These are phyloP conservation scores for Tuctoria greenei DNA, from an alignment of 176 grass and related monocot genomes.

Conservation along the genomic window DNA sequence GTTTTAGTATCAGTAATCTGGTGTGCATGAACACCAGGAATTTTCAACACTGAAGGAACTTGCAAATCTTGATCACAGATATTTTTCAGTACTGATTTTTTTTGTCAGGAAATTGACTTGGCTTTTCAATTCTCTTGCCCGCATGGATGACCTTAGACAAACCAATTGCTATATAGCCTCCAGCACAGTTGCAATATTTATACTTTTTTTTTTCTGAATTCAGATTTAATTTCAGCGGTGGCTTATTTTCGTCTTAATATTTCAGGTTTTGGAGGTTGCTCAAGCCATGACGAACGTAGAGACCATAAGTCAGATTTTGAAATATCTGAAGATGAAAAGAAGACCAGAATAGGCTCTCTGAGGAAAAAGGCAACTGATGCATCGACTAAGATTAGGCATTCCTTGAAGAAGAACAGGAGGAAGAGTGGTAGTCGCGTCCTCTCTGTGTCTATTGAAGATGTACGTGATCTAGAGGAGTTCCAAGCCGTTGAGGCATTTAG, in stretches of 20 bases:
- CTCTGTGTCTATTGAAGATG: conserved; percentile 94
- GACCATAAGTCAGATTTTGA: conserved; percentile 80
- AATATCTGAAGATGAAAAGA: conserved; percentile 92
- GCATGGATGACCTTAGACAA: not conserved
- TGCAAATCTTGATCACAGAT: conserved; percentile 7
- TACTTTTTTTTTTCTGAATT: not conserved
- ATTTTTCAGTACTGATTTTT: not conserved
- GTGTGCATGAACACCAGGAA: not conserved
- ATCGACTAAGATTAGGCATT: conserved; percentile 80
- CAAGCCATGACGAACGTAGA: conserved; percentile 67
- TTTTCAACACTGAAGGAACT: conserved; percentile 11
- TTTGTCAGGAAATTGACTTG: not conserved
- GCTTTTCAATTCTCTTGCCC: not conserved
- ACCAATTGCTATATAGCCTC: conserved; percentile 16
- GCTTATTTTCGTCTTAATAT: not conserved
- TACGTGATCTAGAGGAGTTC: conserved; percentile 74
- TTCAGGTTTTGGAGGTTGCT: conserved; percentile 80
- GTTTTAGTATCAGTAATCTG: not conserved
- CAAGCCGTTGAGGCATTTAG: conserved; percentile 79
- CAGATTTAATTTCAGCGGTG: not conserved
- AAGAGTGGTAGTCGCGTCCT: conserved; percentile 68
- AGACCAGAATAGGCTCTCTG: conserved; percentile 77
- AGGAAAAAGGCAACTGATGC: conserved; percentile 97
- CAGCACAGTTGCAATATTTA: not conserved
- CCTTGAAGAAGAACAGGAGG: conserved; percentile 79